A percentile compares a stretch with the other conserved stretches of the same genome.
Evolutionary conservation across 1,284 basidiomycete species (phyloP).

Genomic region (Cutaneotrichosporon mucoides): DNA sequence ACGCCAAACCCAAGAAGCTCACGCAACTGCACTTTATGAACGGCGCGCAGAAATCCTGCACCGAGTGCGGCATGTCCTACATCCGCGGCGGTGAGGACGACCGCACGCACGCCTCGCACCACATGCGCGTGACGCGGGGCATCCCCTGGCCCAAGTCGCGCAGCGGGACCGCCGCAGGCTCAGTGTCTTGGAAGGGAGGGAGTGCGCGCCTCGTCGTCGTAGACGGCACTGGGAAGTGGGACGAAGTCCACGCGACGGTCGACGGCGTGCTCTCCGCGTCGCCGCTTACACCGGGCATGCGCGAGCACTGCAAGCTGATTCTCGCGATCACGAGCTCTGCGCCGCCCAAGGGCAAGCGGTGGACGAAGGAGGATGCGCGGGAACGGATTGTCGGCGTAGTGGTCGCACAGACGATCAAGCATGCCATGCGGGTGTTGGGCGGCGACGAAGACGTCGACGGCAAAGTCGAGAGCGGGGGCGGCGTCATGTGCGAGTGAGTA

Average conservation of each 20-base stretch:
- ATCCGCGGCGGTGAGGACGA: constrained; percentile 49
- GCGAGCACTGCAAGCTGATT: constrained; percentile 46
- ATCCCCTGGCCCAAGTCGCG: constrained; percentile 41
- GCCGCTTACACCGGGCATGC: constrained; percentile 38
- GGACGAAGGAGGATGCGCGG: background rate
- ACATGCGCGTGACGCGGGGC: constrained; percentile 45
- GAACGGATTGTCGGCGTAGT: constrained; percentile 48
- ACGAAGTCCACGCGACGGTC: constrained; percentile 46
- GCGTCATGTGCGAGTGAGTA: constrained; percentile 51
- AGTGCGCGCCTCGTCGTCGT: constrained; percentile 27
- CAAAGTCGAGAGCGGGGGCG: constrained; percentile 41
- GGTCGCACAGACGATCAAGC: constrained; percentile 49
- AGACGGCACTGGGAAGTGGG: constrained; percentile 20
- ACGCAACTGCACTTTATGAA: constrained; percentile 38
- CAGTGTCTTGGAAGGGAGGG: background rate
- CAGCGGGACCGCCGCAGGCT: background rate
- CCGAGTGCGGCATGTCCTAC: constrained; percentile 50
- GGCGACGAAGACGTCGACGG: constrained; percentile 6
- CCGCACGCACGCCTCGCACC: constrained; percentile 45
- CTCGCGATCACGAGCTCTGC: constrained; percentile 43
- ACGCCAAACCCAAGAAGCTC: constrained; percentile 9
- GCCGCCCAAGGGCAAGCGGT: constrained; percentile 9
- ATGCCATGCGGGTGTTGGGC: constrained; percentile 44
- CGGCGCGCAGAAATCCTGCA: constrained; percentile 40
- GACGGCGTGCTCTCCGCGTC: constrained; percentile 50